A percentile compares a stretch with the other conserved stretches of the same genome.
These are phyloP conservation scores for Wickerhamomyces sp. DNA, from an alignment of 1,139 yeast genomes.

Conservation along the genomic window DNA sequence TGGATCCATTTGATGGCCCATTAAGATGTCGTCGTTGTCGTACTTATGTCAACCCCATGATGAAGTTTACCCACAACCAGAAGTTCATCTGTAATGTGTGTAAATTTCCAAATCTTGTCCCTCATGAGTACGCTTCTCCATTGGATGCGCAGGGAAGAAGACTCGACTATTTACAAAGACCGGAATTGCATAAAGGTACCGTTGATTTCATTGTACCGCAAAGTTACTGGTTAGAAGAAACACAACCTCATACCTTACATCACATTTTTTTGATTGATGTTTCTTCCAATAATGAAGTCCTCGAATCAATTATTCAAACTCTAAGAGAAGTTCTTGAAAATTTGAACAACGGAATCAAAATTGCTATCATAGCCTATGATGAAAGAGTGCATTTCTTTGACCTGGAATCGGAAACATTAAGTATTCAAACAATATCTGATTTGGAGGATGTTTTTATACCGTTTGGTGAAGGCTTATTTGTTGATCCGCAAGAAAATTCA, in stretches of 20 bases:
- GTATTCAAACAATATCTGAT: slow-evolving; percentile 66
- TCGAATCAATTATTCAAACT: slow-evolving; percentile 68
- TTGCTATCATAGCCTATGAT: slow-evolving; percentile 78
- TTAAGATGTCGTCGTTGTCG: slow-evolving; percentile 91
- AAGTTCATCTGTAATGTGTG: slow-evolving; percentile 84
- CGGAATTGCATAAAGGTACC: slow-evolving; percentile 79
- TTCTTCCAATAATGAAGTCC: slow-evolving; percentile 59
- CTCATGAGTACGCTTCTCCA: slow-evolving; percentile 63
- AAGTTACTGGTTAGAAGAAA: slow-evolving; percentile 52
- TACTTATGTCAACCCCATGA: slow-evolving; percentile 81
- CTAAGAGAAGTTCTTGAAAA: slow-evolving; percentile 50
- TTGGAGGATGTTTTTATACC: slow-evolving; percentile 61
- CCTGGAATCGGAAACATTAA: slow-evolving; percentile 54
- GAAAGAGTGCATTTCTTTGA: slow-evolving; percentile 72
- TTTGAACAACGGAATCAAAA: slow-evolving; percentile 37
- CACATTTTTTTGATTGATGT: slow-evolving; percentile 80
- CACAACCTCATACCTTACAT: slow-evolving; percentile 47
- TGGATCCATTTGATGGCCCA: slow-evolving; percentile 57
- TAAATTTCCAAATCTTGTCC: slow-evolving; percentile 68
- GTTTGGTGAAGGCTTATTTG: slow-evolving; percentile 72
- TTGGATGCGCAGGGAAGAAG: slow-evolving; percentile 57
- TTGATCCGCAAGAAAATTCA: slow-evolving; percentile 65
- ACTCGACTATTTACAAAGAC: slow-evolving; percentile 58
- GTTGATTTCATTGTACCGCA: slow-evolving; percentile 81
- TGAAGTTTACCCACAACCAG: slow-evolving; percentile 62